Evolutionary conservation across 2,329 filamentous ascomycete species (phyloP).

Genomic region (Didymella sp.): DNA sequence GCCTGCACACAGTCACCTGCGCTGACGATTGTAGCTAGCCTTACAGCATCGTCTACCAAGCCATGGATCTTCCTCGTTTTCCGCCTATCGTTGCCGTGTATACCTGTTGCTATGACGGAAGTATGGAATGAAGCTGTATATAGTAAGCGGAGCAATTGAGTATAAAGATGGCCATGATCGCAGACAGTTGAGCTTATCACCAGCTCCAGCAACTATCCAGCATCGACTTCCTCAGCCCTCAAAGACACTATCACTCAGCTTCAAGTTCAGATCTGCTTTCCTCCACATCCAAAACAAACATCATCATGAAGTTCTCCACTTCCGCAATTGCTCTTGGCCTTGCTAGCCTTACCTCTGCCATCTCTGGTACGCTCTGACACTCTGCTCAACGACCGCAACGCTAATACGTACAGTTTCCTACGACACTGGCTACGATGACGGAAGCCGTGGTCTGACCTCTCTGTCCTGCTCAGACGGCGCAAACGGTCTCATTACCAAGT

Average conservation of each 20-base stretch:
- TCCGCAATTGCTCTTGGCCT: conserved; percentile 37
- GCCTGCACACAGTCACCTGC: conserved; percentile 41
- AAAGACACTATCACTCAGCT: not conserved
- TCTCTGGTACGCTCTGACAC: conserved; percentile 33
- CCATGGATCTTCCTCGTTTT: conserved; percentile 33
- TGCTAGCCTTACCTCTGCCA: conserved; percentile 43
- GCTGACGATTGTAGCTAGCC: conserved; percentile 27
- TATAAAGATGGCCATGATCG: conserved; percentile 40
- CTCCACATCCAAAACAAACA: not conserved
- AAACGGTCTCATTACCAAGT: conserved; percentile 70
- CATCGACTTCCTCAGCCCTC: conserved; percentile 14
- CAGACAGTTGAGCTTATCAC: conserved; percentile 23
- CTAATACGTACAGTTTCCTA: conserved; percentile 64
- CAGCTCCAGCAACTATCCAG: conserved; percentile 23
- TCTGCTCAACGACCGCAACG: not conserved
- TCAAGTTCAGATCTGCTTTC: conserved; percentile 1
- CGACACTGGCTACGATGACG: conserved; percentile 73
- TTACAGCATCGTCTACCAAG: conserved; percentile 25
- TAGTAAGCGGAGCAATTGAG: conserved; percentile 23
- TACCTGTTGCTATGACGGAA: conserved; percentile 28
- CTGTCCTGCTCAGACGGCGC: conserved; percentile 72
- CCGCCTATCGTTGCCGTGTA: conserved; percentile 31
- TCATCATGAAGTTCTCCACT: conserved; percentile 46
- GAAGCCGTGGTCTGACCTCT: conserved; percentile 59
- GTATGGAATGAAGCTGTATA: conserved; percentile 24